phyloP scores from a whole-genome alignment of 2,329 filamentous ascomycete genomes.

The Eutypa lata region DNA sequence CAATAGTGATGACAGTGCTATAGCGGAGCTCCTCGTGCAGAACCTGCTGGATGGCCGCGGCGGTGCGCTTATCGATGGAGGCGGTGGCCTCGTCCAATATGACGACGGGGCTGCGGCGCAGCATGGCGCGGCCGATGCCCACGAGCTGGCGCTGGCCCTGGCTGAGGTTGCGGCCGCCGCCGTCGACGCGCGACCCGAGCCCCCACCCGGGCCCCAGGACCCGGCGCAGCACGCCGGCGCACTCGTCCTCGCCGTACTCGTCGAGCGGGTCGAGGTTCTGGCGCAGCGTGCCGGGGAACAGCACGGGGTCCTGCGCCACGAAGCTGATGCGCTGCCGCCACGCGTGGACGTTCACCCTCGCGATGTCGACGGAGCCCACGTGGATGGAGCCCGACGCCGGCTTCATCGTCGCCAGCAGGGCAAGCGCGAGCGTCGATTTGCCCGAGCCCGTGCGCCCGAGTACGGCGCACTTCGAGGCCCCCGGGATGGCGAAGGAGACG shows the following conservation, averaged over 20 bases:
- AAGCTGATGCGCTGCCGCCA: constrained; percentile 59
- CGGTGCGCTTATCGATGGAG: constrained; percentile 59
- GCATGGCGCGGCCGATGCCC: constrained; percentile 56
- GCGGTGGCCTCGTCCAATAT: constrained; percentile 65
- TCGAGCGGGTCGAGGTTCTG: constrained; percentile 68
- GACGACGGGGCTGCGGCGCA: constrained; percentile 58
- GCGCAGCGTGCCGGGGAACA: constrained; percentile 57
- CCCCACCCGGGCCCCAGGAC: constrained; percentile 53
- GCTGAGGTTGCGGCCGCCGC: constrained; percentile 59
- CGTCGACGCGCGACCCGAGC: constrained; percentile 51
- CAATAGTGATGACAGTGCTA: constrained; percentile 64
- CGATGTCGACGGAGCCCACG: constrained; percentile 53
- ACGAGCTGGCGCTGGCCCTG: constrained; percentile 63
- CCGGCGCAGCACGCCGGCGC: constrained; percentile 50
- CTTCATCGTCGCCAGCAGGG: constrained; percentile 54
- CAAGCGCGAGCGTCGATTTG: constrained; percentile 72
- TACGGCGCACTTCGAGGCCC: constrained; percentile 60
- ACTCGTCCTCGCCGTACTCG: constrained; percentile 52
- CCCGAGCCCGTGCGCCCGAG: constrained; percentile 83
- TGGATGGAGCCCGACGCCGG: constrained; percentile 48
- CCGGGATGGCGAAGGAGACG: constrained; percentile 70
- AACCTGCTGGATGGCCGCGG: constrained; percentile 55
- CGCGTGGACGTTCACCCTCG: constrained; percentile 49
- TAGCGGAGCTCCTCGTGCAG: constrained; percentile 50
- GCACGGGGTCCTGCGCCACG: constrained; percentile 61